A percentile compares a stretch with the other conserved stretches of the same genome.
Conservation (phyloP, 306 rosid species). For the Vigna trinervia region DNA sequence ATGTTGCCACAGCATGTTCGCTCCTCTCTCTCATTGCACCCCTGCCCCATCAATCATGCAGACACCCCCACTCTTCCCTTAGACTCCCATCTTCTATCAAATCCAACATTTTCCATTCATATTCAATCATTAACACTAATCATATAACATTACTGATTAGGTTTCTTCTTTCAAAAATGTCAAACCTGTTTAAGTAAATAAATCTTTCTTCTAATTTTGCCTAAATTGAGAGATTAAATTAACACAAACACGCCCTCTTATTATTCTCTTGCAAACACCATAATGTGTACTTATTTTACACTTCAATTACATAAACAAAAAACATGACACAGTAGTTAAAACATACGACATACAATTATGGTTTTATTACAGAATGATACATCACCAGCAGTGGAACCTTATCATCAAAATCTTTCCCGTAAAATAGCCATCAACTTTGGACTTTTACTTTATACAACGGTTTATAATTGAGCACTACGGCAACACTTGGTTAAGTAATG, state of each 20-base stretch:
- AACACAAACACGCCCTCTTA: not conserved
- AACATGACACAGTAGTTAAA: not conserved
- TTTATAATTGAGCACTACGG: slow-evolving; percentile 18
- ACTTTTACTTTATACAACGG: not conserved
- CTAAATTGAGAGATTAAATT: not conserved
- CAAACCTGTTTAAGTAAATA: not conserved
- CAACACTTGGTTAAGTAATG: slow-evolving; percentile 1
- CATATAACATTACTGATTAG: too few relatives aligned
- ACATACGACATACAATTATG: not conserved
- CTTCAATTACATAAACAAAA: not conserved
- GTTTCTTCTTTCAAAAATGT: not conserved
- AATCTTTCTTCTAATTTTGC: not conserved
- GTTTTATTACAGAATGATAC: not conserved
- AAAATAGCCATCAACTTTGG: not conserved
- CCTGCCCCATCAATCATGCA: slow-evolving; percentile 50
- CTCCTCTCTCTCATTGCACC: slow-evolving; percentile 32
- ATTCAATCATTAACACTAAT: not conserved
- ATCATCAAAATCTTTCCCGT: not conserved
- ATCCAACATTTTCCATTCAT: slow-evolving; percentile 15
- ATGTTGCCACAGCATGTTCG: not conserved
- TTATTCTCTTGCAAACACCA: not conserved
- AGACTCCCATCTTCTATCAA: slow-evolving; percentile 11
- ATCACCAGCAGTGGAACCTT: not conserved
- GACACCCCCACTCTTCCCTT: slow-evolving; percentile 13
- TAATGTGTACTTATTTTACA: not conserved